These are phyloP conservation scores for Anaeromyces robustus DNA, from an alignment of 192 early-diverging fungal species.

Conservation along the genomic window DNA sequence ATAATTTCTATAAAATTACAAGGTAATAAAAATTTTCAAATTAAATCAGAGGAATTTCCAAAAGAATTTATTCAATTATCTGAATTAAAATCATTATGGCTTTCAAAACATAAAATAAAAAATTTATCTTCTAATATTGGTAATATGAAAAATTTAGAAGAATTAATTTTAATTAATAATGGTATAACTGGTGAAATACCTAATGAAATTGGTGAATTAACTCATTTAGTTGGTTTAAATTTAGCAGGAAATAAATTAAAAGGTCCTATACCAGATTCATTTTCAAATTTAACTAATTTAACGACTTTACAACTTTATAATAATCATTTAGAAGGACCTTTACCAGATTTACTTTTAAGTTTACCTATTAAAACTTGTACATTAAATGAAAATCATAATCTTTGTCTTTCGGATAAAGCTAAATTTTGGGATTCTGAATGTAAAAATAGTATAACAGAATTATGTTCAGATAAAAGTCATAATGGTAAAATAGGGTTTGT, in stretches of 20 bases:
- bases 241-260: not conserved
- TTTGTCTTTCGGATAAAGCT: not conserved
- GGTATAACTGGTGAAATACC: not conserved
- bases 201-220: not conserved
- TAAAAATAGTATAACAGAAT: not conserved
- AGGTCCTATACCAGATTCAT: not conserved
- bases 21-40: not conserved
- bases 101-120: not conserved
- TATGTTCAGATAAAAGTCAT: not conserved
- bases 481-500: not conserved
- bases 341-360: not conserved
- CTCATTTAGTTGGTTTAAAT: not conserved
- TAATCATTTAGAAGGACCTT: not conserved
- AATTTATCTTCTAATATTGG: not conserved
- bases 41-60: not conserved
- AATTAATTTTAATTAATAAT: not conserved
- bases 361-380: not conserved
- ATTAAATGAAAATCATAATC: not conserved
- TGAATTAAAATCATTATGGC: not conserved
- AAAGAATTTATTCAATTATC: not conserved
- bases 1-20: not conserved
- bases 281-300: not conserved
- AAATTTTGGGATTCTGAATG: not conserved
- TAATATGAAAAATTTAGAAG: not conserved
- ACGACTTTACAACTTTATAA: not conserved